A percentile compares a stretch with the other conserved stretches of the same genome.
phyloP scores from a whole-genome alignment of 2,329 filamentous ascomycete species.

The Colletotrichum noveboracense region DNA sequence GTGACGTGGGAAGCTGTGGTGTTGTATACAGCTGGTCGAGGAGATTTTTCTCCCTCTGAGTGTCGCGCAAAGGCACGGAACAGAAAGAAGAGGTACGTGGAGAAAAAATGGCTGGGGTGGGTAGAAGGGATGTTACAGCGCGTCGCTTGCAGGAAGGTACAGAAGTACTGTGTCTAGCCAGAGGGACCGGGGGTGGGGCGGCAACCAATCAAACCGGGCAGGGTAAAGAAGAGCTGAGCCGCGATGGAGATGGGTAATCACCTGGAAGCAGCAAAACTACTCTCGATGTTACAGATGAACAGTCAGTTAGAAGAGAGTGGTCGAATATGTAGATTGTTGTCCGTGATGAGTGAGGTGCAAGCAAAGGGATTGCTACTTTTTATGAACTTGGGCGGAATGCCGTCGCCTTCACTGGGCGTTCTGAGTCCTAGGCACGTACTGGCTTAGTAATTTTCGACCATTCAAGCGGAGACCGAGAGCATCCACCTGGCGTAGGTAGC shows the following conservation, averaged over 20 bases:
- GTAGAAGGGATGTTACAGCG: neutral
- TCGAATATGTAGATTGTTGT: neutral
- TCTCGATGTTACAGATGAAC: neutral
- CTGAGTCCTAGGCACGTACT: neutral
- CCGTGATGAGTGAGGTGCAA: neutral
- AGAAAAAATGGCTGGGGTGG: slow-evolving; percentile 20
- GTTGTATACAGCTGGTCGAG: neutral
- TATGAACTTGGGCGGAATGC: neutral
- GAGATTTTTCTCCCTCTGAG: slow-evolving; percentile 7
- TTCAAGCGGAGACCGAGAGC: neutral
- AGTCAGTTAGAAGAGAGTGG: neutral
- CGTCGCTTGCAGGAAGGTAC: neutral
- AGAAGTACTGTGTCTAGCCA: neutral
- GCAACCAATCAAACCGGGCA: neutral
- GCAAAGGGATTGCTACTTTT: neutral
- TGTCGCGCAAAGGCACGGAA: slow-evolving; percentile 1
- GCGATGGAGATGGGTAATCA: neutral
- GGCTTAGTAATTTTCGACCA: neutral
- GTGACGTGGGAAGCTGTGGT: neutral
- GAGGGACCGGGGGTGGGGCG: neutral
- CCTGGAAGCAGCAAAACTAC: neutral
- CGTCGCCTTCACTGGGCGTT: neutral
- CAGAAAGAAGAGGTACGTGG: slow-evolving; percentile 12
- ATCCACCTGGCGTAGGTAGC: neutral
- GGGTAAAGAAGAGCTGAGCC: neutral